Base-by-base conservation (phyloP, 108 stramenopile species). In the Skeletonema tropicum region DNA sequence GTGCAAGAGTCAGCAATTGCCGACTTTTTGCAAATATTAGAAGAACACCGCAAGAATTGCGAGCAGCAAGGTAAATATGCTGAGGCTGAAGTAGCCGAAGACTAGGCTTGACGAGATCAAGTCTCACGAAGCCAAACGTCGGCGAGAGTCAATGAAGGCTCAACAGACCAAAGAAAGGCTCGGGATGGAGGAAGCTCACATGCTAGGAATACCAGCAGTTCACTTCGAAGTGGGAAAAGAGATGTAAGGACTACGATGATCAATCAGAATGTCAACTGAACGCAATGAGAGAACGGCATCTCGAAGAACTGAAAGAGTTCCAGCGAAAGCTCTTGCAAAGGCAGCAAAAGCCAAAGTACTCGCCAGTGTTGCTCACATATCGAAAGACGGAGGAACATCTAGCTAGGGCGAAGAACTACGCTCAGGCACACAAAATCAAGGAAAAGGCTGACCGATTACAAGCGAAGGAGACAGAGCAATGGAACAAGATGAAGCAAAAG, bases 201-300 rank as follows among this genome's bases (percentile, higher is more conserved):
- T 95, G 92, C 86, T 94, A n/a, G 13, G 94, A 95, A 81, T 95
- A 91, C 63, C 92, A 92, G 78, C 90, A 94, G 82, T 94, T 94
- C 66, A 95, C 94, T 77, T 69, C 87, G 67, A 61, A 80, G 13
- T 95, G 94, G 94, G 92, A 95, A 66, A 86, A 89, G 75, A 94
- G 87, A 70, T 87, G 89, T 71, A 64, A 79, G n/a, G 92, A 91
- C 25, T 93, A 90, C 66, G 91, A 94, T 46, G 64, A 77, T 35
- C 89, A 91, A 45, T 90, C 86, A 15, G 77, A 76, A 57, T 38
- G 35, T 32, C 63, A 77, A 62, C 41, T 83, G 32, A 70, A 88
- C 42, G 68, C 76, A 0, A 93, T 95, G 94, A 93, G 90, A 79
- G 89, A 89, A 49, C 63, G 91, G 12, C 94, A 96, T 62, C 79